phyloP scores from a whole-genome alignment of 495 filamentous ascomycete genomes.

The Articulospora tetracladia region DNA sequence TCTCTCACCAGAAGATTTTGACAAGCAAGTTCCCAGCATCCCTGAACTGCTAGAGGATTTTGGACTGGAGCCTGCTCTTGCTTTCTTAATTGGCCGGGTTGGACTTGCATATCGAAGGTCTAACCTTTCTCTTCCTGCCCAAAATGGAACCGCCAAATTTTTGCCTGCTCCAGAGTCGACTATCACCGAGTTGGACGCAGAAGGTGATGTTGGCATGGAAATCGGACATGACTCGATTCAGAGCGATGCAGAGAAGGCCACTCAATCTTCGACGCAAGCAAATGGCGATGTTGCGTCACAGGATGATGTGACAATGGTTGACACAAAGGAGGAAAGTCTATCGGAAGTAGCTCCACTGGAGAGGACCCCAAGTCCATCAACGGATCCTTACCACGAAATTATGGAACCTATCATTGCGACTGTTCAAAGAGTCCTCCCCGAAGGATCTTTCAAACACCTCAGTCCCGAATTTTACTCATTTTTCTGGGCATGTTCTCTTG shows the following conservation, averaged over 20 bases:
- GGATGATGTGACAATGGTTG: conserved; percentile 19
- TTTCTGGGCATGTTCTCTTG: conserved; percentile 87
- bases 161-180: background rate
- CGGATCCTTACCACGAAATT: conserved; percentile 62
- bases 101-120: conserved; percentile 57
- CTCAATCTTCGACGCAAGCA: background rate
- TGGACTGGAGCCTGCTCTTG: conserved; percentile 74
- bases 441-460: conserved; percentile 60
- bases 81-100: conserved; percentile 80
- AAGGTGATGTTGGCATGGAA: conserved; percentile 21
- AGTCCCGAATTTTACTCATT: conserved; percentile 78
- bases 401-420: conserved; percentile 71
- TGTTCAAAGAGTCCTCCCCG: conserved; percentile 57
- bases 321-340: conserved; percentile 28
- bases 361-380: conserved; percentile 26
- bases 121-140: conserved; percentile 10
- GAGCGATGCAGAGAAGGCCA: background rate
- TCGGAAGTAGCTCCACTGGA: conserved; percentile 8
- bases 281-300: background rate
- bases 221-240: background rate
- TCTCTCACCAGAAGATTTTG: conserved; percentile 72
- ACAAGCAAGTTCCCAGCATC: conserved; percentile 73
- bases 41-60: conserved; percentile 70
- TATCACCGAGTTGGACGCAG: conserved; percentile 2
- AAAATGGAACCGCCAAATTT: conserved; percentile 8